Base-by-base conservation (phyloP, 345 rosid genomes). In the Dovyalis caffra region DNA sequence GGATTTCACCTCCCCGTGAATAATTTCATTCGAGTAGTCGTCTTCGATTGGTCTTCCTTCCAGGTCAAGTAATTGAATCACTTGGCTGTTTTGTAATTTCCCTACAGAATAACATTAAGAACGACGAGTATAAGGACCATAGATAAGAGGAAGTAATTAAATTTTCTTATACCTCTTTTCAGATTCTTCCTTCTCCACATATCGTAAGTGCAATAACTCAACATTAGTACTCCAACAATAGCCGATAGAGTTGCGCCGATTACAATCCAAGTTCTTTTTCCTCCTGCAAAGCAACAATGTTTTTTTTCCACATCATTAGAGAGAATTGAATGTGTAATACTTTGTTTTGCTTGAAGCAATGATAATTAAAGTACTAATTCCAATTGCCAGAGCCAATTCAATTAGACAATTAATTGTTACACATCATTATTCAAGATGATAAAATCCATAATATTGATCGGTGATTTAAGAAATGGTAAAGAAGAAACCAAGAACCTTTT, bases 11-110 rank as follows among this genome's bases (percentile, higher is more conserved):
- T 76, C 75, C 18, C 51, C 76, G 6, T 2, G 33, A 38, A 65
- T 43, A 51, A 43, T 58, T 69, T 51, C 66, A 18, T 15, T 16
- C 25, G 60, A 76, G 58, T 43, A 0, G n/a, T n/a, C 66, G 3
- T 71, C 49, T 29, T 68, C 77, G 38, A 31, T 32, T 28, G 9
- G 33, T 33, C 11, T 49, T 25, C 4, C 43, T 29, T 67, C 76
- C 65, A 63, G 21, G 45, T 57, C 51, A 28, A 81, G 69, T 23
- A 83, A 75, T 32, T 70, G 71, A 53, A 75, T 58, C 64, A 76
- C 78, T 66, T 61, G 79, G 53, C 53, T 47, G 53, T 47, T 47
- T 47, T 4, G 20, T 18, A 5, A 0, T 5, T 16, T 18, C 7
- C 16, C 53, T 5, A 47, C 14, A 40, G 47, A 40, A 40, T 12